phyloP scores from a whole-genome alignment of 139 green algal genomes.

The Chlorella vulgaris region DNA sequence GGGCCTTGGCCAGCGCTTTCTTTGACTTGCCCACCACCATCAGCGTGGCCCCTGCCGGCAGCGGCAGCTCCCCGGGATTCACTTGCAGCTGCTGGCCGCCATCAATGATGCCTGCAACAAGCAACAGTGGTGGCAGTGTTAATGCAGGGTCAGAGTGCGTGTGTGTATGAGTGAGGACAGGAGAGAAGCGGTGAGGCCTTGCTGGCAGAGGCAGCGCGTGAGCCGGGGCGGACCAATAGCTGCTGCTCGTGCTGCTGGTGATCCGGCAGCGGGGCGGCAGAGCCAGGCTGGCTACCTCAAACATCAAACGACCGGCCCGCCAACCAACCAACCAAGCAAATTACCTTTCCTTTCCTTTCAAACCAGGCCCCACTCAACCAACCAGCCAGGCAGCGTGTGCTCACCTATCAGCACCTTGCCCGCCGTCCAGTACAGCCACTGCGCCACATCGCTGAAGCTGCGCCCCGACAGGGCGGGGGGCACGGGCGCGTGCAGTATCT shows the following conservation, averaged over 20 bases:
- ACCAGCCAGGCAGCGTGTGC: too few species aligned
- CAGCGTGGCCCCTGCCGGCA: conserved; percentile 18
- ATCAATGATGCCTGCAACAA: conserved; percentile 32
- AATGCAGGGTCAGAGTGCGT: too few species aligned
- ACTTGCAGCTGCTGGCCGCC: conserved; percentile 18
- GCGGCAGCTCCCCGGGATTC: conserved; percentile 22
- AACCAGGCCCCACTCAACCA: too few species aligned
- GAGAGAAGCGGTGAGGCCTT: neutral
- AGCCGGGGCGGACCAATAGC: too few species aligned
- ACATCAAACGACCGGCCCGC: too few species aligned
- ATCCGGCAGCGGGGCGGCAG: too few species aligned
- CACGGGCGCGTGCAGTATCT: conserved; percentile 33
- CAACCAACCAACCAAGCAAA: too few species aligned
- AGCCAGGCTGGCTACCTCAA: too few species aligned
- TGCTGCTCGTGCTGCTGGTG: too few species aligned
- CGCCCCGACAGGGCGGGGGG: conserved; percentile 29
- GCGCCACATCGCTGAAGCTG: conserved; percentile 42
- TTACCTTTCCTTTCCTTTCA: too few species aligned
- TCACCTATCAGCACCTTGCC: conserved; percentile 56
- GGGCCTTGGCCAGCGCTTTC: conserved; percentile 16
- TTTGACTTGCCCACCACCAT: conserved; percentile 36
- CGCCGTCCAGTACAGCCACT: conserved; percentile 53
- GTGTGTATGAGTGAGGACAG: neutral
- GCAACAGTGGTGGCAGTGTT: neutral
- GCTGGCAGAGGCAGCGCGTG: too few species aligned